Percentiles rank a stretch among this genome's conserved stretches.
phyloP scores from a whole-genome alignment of 2,329 filamentous ascomycete genomes.

The Botrytis pseudocinerea region DNA sequence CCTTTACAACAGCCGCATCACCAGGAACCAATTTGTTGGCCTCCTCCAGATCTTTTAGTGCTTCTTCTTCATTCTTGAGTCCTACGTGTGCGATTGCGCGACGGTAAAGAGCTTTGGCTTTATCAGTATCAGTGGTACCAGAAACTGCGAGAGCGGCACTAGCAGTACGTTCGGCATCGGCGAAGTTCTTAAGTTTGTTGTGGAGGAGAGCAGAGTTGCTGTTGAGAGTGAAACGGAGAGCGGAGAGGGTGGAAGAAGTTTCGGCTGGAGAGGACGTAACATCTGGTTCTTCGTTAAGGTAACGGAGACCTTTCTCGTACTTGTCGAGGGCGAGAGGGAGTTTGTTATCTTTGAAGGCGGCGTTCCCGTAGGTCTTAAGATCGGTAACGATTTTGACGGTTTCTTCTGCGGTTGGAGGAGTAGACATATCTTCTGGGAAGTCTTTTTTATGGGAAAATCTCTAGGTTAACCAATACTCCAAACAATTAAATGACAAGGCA shows the following conservation, averaged over 20 bases:
- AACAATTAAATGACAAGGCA: background rate
- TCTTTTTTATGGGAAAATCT: conserved; percentile 48
- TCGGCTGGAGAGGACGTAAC: conserved; percentile 70
- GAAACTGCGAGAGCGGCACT: conserved; percentile 69
- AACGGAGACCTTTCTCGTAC: conserved; percentile 91
- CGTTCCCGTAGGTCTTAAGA: conserved; percentile 90
- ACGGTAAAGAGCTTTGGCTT: conserved; percentile 86
- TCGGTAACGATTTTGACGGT: conserved; percentile 78
- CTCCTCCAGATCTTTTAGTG: conserved; percentile 71
- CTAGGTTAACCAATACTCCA: conserved; percentile 10
- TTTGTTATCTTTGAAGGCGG: conserved; percentile 81
- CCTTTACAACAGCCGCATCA: conserved; percentile 73
- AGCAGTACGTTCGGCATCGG: conserved; percentile 70
- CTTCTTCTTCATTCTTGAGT: conserved; percentile 81
- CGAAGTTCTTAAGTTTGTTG: conserved; percentile 73
- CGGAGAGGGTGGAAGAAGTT: conserved; percentile 64
- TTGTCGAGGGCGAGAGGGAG: conserved; percentile 74
- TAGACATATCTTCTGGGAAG: conserved; percentile 80
- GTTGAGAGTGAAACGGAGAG: conserved; percentile 82
- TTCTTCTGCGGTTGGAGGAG: conserved; percentile 60
- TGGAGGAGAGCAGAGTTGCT: conserved; percentile 85
- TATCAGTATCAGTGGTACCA: conserved; percentile 70
- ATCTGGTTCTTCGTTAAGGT: conserved; percentile 81
- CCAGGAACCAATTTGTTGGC: conserved; percentile 73
- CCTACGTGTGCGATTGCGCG: conserved; percentile 73